Evolutionary conservation across 2,329 filamentous ascomycete species (phyloP), one percentile per base, ranked within the genome.

Genomic region (Epichloe amarillans): DNA sequence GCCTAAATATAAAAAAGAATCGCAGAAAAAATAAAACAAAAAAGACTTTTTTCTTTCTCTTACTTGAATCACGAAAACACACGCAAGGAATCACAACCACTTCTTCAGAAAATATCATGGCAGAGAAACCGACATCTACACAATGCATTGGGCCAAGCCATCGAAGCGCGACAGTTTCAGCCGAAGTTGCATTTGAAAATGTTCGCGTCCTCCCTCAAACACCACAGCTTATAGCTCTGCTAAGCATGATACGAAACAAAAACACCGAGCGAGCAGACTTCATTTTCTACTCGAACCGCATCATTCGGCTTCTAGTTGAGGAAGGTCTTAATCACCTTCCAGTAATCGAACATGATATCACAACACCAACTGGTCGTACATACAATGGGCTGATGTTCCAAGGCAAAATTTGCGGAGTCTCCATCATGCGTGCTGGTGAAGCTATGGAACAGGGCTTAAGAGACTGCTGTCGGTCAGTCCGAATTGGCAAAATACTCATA

Each of bases 211-310:
- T 98, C 44, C 86, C 86, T 33, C 93, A 97, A 71, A 96, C 93
- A 11, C 90, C 93, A 46, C 93, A 98, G 74, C 79, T 98, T 57
- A 98, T 98, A 71, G 90, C 93, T 57, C 79, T 98, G 57, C 79
- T 30, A 61, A 97, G 91, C 55, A 96, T 96, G 79, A 97, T 98
- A 64, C 85, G 93, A 60, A 89, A 95, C 68, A 87, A 86, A 67
- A 79, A 84, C 58, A 98, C 93, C 5, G 81, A 84, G 51, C 86
- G 93, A 53, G 93, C 89, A 55, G 93, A 98, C 69, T 98, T 98
- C 67, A 96, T 98, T 64, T 98, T 98, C 72, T 95, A 97, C 73
- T 95, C 90, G 42, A 98, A 98, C 71, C 83, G 93, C 53, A 97
- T 98, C 66, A 97, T 97, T 66, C 88, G 93, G 35, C 77, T 98